Conservation (phyloP, 257 asterid genomes). For the Penstemon barbatus region DNA sequence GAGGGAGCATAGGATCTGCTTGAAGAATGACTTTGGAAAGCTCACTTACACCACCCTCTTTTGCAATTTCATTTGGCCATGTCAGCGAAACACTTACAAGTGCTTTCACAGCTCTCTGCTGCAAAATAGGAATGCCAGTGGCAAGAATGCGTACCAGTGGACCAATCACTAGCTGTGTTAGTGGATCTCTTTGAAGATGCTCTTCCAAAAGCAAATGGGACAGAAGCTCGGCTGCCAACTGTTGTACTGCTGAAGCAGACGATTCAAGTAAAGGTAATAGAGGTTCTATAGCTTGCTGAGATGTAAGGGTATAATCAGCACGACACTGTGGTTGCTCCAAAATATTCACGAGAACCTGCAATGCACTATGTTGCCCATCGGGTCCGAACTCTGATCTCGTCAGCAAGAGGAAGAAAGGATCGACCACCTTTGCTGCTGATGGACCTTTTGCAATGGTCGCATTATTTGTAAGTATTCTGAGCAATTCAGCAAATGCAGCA, state of each 20-base stretch:
- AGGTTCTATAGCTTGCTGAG: conserved; percentile 87
- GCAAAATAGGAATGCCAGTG: conserved; percentile 80
- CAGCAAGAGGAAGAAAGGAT: conserved; percentile 79
- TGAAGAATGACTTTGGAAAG: conserved; percentile 85
- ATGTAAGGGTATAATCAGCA: conserved; percentile 68
- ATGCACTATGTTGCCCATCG: conserved; percentile 86
- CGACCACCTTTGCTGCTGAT: conserved; percentile 94
- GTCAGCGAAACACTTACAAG: conserved; percentile 71
- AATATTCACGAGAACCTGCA: conserved; percentile 94
- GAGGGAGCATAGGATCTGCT: conserved; percentile 81
- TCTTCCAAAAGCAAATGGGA: conserved; percentile 90
- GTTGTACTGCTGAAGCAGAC: conserved; percentile 93
- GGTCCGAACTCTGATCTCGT: conserved; percentile 79
- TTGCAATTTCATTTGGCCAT: conserved; percentile 98
- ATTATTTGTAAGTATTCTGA: conserved; percentile 91
- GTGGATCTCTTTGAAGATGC: conserved; percentile 87
- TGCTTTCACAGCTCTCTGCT: conserved; percentile 93
- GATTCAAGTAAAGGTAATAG: conserved; percentile 93
- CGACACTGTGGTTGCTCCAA: conserved; percentile 95
- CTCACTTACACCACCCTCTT: conserved; percentile 96
- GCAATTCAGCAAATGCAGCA: conserved; percentile 89
- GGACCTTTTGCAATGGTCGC: conserved; percentile 96
- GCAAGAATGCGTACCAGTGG: conserved; percentile 88
- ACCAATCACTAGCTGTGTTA: conserved; percentile 82
- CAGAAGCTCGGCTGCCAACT: conserved; percentile 94